phyloP scores from a whole-genome alignment of 257 asterid genomes.

The Perilla frutescens region DNA sequence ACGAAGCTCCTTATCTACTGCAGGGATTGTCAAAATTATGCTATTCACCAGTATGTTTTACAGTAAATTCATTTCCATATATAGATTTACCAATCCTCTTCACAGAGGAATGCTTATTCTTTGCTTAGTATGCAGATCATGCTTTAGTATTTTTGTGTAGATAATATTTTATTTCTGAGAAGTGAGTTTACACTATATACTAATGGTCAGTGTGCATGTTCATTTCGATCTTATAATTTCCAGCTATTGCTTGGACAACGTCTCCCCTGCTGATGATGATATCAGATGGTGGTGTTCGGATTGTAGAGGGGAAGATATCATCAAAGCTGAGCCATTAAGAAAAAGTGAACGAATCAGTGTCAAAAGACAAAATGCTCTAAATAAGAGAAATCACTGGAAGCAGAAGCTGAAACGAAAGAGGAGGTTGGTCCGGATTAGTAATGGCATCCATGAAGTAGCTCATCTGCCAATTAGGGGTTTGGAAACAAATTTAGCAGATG shows the following conservation, averaged over 20 bases:
- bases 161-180: background rate
- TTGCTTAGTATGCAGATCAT: background rate
- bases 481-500: slow-evolving; percentile 21
- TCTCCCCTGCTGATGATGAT: slow-evolving; percentile 33
- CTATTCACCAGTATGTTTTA: slow-evolving; percentile 38
- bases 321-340: slow-evolving; percentile 17
- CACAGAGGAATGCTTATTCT: background rate
- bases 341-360: slow-evolving; percentile 32
- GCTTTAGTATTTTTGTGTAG: background rate
- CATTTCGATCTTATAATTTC: background rate
- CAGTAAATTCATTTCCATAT: background rate
- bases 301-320: slow-evolving; percentile 23
- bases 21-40: slow-evolving; percentile 30
- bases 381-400: slow-evolving; percentile 25
- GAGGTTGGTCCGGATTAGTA: slow-evolving; percentile 10
- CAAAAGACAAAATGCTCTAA: slow-evolving; percentile 19
- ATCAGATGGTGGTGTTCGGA: slow-evolving; percentile 38
- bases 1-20: slow-evolving; percentile 33
- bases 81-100: background rate
- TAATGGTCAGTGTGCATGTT: background rate
- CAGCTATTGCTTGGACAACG: slow-evolving; percentile 35
- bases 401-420: slow-evolving; percentile 28
- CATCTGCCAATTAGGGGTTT: background rate
- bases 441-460: slow-evolving; percentile 6
- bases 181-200: background rate